These are phyloP conservation scores for Heliosperma pusillum DNA, from an alignment of 148 eudicot genomes.

Conservation along the genomic window DNA sequence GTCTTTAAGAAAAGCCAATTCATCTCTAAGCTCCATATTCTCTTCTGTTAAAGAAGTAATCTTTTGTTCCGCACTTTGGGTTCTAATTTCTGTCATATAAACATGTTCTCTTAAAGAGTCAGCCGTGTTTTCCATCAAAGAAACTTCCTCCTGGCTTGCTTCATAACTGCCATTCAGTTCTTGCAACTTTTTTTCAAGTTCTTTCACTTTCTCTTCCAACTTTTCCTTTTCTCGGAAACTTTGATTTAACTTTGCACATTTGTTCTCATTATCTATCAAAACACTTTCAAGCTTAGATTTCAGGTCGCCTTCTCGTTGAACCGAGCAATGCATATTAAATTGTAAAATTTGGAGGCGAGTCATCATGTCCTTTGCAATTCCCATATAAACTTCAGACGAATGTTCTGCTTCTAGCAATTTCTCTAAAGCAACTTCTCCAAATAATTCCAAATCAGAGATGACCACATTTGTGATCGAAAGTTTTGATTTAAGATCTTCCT, in stretches of 20 bases:
- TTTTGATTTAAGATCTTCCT: slow-evolving; percentile 60
- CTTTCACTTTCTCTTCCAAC: slow-evolving; percentile 43
- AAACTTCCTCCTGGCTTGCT: slow-evolving; percentile 44
- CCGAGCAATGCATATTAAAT: slow-evolving; percentile 47
- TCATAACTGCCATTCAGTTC: slow-evolving; percentile 40
- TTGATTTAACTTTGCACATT: slow-evolving; percentile 7
- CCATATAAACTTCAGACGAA: slow-evolving; percentile 57
- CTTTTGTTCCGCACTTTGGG: slow-evolving; percentile 62
- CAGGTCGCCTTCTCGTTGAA: slow-evolving; percentile 50
- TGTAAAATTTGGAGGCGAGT: slow-evolving; percentile 43
- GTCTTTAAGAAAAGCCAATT: slow-evolving; percentile 64
- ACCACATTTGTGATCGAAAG: slow-evolving; percentile 51
- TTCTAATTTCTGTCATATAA: slow-evolving; percentile 51
- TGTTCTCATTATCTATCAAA: slow-evolving; percentile 16
- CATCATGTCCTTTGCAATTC: slow-evolving; percentile 60
- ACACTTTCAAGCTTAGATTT: slow-evolving; percentile 38
- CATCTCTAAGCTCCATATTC: slow-evolving; percentile 72
- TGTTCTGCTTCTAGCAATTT: slow-evolving; percentile 76
- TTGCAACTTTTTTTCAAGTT: slow-evolving; percentile 41
- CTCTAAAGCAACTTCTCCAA: slow-evolving; percentile 63
- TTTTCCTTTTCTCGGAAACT: slow-evolving; percentile 8
- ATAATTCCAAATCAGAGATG: slow-evolving; percentile 57
- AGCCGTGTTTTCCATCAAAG: slow-evolving; percentile 40
- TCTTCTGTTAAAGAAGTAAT: slow-evolving; percentile 55
- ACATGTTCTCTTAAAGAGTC: slow-evolving; percentile 51